Conservation (phyloP, 345 rosid species). For the Tarenaya hassleriana region DNA sequence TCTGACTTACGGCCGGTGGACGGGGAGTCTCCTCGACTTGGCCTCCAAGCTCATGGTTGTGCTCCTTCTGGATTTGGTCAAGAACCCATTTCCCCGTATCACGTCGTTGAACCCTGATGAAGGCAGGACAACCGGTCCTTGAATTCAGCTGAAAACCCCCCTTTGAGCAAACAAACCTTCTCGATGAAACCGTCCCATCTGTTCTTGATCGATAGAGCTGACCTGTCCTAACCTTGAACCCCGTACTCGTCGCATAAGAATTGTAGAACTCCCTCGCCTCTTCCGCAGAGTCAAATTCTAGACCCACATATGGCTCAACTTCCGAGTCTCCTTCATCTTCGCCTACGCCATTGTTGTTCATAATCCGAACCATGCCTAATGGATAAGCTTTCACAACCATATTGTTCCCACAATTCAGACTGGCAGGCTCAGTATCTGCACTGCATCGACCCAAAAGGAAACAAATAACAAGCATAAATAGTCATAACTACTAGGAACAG, state of each 20-base stretch:
- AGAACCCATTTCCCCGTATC: constrained; percentile 73
- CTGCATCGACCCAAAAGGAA: constrained; percentile 31
- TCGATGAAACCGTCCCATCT: constrained; percentile 62
- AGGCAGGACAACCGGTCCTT: constrained; percentile 68
- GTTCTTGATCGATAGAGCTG: constrained; percentile 61
- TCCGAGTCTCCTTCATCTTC: constrained; percentile 34
- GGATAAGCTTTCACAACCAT: constrained; percentile 57
- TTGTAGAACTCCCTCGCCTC: constrained; percentile 55
- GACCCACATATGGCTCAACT: constrained; percentile 46
- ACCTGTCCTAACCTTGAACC: constrained; percentile 55
- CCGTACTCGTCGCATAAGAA: constrained; percentile 40
- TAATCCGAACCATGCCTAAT: constrained; percentile 32
- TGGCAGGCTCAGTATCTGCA: constrained; percentile 38
- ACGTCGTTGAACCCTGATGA: constrained; percentile 49
- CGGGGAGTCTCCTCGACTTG: constrained; percentile 27
- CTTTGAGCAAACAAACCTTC: constrained; percentile 62
- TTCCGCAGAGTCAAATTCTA: constrained; percentile 61
- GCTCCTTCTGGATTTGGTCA: constrained; percentile 57
- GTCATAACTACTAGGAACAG: neutral
- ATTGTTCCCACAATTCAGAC: constrained; percentile 23
- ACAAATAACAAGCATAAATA: neutral
- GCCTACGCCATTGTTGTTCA: constrained; percentile 23
- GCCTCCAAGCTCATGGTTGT: constrained; percentile 61
- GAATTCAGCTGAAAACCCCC: constrained; percentile 69
- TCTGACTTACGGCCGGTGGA: constrained; percentile 28